Evolutionary conservation across 179 eudicot species (phyloP), one percentile per base, ranked within the genome.

Genomic region (Gypsophila paniculata): DNA sequence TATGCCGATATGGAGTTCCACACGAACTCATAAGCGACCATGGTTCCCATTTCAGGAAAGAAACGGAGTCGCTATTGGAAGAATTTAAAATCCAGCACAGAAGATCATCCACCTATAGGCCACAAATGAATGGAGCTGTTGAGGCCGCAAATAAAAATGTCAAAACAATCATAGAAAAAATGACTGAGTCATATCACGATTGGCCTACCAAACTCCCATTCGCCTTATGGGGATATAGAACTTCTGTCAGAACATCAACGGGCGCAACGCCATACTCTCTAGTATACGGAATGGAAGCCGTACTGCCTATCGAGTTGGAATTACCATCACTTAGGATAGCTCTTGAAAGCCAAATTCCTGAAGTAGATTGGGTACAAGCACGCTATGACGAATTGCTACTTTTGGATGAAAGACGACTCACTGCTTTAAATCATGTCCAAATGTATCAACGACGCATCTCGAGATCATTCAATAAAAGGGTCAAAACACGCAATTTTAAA

Each of bases 251-350:
- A 57, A 57, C 61, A 57, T 26, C 32, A 6, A 57, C 26, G 8
- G 61, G 29, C 0, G 26, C 26, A 11, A 57, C 61, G 3, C 61
- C 61, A 21, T 57, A 57, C 25, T 57, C 61, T 7, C 26, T 57
- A 11, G 32, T 57, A 7, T 36, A 36, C 42, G 42, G 42, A 36
- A 36, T 7, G 7, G 42, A 36, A 36, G 42, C 42, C 42, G 61
- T 57, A 5, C 61, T 57, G 8, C 61, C 61, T 57, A 57, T 57
- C 4, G 29, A 22, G 25, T 21, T 57, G 1, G 78, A 75, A 10
- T 3, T 75, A 0, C 69, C 60, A 1, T 75, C 61, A 0, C 0
- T 69, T 2, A 14, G 64, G 8, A 49, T 75, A 0, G 46, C 25
- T 2, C 7, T 36, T 2, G 42, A 36, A 36, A 36, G 42, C 42